A percentile compares a stretch with the other conserved stretches of the same genome.
Evolutionary conservation across 805 yeast genomes (phyloP).

Genomic region (Metschnikowia corniflorae): DNA sequence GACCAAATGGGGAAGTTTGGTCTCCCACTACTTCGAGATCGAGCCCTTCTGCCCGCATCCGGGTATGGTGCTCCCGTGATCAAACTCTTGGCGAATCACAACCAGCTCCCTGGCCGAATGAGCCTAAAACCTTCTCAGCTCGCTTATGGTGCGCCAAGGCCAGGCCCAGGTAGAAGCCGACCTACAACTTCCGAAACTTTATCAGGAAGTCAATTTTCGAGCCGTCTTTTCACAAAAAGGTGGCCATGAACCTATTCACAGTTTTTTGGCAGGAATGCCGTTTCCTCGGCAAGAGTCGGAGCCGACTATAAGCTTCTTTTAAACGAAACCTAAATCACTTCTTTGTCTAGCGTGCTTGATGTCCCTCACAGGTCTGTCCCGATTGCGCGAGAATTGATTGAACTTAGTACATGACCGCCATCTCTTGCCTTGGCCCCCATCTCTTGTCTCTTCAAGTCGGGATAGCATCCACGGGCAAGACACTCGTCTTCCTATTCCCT

Average conservation of each 20-base stretch:
- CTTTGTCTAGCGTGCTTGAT: no score
- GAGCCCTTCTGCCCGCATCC: slow-evolving; percentile 54
- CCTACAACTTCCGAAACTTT: slow-evolving; percentile 54
- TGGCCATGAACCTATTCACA: slow-evolving; percentile 60
- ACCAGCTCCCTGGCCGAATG: slow-evolving; percentile 37
- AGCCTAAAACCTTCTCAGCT: slow-evolving; percentile 42
- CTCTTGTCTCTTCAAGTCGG: no score
- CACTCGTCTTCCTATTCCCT: no score
- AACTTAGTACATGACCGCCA: no score
- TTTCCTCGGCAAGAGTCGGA: slow-evolving; percentile 65
- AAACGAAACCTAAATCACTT: no score
- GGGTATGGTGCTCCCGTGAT: slow-evolving; percentile 47
- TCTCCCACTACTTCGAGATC: slow-evolving; percentile 51
- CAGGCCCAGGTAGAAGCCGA: slow-evolving; percentile 53
- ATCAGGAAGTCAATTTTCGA: slow-evolving; percentile 53
- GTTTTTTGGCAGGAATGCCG: slow-evolving; percentile 68
- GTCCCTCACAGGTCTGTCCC: no score
- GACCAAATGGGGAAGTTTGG: slow-evolving; percentile 47
- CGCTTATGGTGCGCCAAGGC: slow-evolving; percentile 55
- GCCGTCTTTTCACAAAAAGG: slow-evolving; percentile 60
- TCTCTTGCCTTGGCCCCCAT: no score
- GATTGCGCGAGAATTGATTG: no score
- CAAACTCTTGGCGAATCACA: slow-evolving; percentile 43
- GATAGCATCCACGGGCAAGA: no score
- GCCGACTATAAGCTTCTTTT: slow-evolving; percentile 71